Evolutionary conservation across 2,329 filamentous ascomycete species (phyloP).

Genomic region (Capronia epimyces): DNA sequence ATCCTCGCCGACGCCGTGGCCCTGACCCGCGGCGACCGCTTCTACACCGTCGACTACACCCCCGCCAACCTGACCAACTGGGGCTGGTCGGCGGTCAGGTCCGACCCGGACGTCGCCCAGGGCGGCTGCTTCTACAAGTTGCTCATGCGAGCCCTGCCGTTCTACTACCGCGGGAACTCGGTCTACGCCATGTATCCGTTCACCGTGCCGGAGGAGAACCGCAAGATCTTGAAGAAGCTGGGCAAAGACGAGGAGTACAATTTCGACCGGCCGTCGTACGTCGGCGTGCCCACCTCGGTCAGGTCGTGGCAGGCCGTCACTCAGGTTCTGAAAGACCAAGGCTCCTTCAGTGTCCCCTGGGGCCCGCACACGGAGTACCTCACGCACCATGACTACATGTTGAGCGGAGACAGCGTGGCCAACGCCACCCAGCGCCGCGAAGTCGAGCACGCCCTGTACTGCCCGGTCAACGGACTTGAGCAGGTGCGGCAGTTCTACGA

Average conservation of each 20-base stretch:
- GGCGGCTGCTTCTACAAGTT: slow-evolving; percentile 50
- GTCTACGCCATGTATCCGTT: slow-evolving; percentile 49
- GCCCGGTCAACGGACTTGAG: slow-evolving; percentile 41
- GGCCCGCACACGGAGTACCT: slow-evolving; percentile 34
- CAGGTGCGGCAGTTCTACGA: slow-evolving; percentile 47
- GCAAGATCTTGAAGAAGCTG: slow-evolving; percentile 40
- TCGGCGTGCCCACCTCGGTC: slow-evolving; percentile 38
- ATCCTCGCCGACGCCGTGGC: slow-evolving; percentile 46
- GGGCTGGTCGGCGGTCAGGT: slow-evolving; percentile 40
- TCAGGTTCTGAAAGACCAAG: slow-evolving; percentile 40
- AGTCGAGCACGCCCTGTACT: slow-evolving; percentile 37
- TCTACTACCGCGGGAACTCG: slow-evolving; percentile 45
- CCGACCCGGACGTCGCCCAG: slow-evolving; percentile 41
- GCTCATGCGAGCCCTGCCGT: slow-evolving; percentile 47
- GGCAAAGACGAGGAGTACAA: slow-evolving; percentile 41
- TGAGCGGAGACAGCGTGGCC: slow-evolving; percentile 41
- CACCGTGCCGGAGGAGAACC: slow-evolving; percentile 45
- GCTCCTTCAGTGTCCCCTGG: slow-evolving; percentile 45
- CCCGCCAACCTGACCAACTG: slow-evolving; percentile 44
- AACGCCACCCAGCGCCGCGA: slow-evolving; percentile 42
- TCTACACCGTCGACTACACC: slow-evolving; percentile 44
- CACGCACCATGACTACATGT: slow-evolving; percentile 44
- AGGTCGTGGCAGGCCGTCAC: slow-evolving; percentile 44
- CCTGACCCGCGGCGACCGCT: slow-evolving; percentile 44
- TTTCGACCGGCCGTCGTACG: slow-evolving; percentile 34